Conservation (phyloP, 192 early-diverging fungal species). For the Rhizophagus clarus region DNA sequence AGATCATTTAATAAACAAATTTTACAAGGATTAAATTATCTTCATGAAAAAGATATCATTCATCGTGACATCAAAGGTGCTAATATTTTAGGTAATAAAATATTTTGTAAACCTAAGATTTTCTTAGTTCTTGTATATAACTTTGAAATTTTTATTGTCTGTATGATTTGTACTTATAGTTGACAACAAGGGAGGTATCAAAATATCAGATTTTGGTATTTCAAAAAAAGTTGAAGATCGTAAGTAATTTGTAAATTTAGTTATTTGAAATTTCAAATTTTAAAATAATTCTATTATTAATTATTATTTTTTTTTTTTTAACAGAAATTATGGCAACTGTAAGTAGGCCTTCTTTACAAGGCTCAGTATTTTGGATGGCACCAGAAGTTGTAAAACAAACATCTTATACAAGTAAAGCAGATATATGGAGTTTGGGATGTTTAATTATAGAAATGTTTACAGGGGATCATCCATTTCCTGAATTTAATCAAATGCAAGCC, state of each 20-base stretch:
- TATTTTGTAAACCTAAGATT: constrained; percentile 16
- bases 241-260: constrained; percentile 36
- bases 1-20: constrained; percentile 89
- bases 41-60: constrained; percentile 93
- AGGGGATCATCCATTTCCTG: constrained; percentile 87
- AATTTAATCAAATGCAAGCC: constrained; percentile 79
- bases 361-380: constrained; percentile 98
- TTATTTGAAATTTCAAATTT: no score
- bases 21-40: constrained; percentile 88
- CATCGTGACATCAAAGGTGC: constrained; percentile 98
- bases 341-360: constrained; percentile 83
- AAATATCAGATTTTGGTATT: constrained; percentile 99
- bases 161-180: constrained; percentile 41
- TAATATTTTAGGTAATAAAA: constrained; percentile 68
- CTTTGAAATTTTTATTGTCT: no score
- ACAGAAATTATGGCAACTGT: constrained; percentile 32
- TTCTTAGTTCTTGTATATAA: background rate
- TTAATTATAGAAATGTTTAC: constrained; percentile 98
- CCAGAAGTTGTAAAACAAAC: constrained; percentile 96
- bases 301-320: background rate
- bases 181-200: constrained; percentile 89
- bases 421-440: constrained; percentile 95
- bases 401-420: constrained; percentile 89
- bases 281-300: no score
- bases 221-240: constrained; percentile 91